Conservation (phyloP, 352 stramenopile species). For the Phytopythium cucurbitacearum region DNA sequence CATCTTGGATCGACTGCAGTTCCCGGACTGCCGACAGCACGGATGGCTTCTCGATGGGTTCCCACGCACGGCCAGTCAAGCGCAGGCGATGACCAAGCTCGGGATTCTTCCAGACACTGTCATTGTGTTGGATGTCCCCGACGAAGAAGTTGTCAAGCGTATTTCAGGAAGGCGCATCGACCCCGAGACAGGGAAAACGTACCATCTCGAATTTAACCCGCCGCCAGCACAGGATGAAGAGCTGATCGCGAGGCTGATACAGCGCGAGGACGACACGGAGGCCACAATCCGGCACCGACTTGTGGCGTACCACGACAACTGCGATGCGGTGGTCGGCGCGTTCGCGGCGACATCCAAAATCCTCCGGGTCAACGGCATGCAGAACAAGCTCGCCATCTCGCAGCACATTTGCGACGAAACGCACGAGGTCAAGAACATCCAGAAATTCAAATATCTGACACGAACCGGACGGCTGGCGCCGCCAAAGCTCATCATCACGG, state of each 20-base stretch:
- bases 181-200: conserved; percentile 91
- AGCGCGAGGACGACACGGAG: conserved; percentile 92
- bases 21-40: conserved; percentile 74
- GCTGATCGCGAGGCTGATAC: conserved; percentile 64
- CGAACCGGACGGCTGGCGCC: conserved; percentile 52
- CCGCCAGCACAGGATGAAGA: conserved; percentile 66
- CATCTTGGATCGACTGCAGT: conserved; percentile 60
- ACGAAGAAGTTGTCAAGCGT: conserved; percentile 93
- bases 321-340: conserved; percentile 39
- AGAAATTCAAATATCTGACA: conserved; percentile 36
- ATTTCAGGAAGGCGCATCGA: conserved; percentile 96
- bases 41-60: conserved; percentile 94
- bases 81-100: conserved; percentile 70
- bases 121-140: conserved; percentile 92
- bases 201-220: conserved; percentile 97
- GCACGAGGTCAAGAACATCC: conserved; percentile 30
- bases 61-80: conserved; percentile 84
- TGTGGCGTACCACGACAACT: conserved; percentile 83
- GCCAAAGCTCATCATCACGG: conserved; percentile 82
- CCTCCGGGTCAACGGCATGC: conserved; percentile 39
- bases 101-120: conserved; percentile 89
- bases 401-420: conserved; percentile 31
- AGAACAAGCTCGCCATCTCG: conserved; percentile 36
- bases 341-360: conserved; percentile 28
- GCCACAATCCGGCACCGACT: conserved; percentile 89